Base-by-base conservation (phyloP, 805 yeast genomes). In the Saccharomycopsis amapae region DNA sequence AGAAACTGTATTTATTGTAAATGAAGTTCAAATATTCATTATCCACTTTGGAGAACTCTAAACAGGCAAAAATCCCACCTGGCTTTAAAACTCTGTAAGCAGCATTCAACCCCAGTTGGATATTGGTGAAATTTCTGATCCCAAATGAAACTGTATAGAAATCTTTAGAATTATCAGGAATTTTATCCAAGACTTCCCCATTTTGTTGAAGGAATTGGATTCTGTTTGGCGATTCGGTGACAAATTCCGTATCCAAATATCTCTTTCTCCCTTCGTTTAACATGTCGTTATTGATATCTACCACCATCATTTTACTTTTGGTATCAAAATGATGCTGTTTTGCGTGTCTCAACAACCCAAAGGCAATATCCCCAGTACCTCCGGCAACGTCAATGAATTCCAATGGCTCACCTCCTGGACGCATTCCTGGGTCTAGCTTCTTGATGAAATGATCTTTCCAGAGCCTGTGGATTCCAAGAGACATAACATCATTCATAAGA, bases 291-390 rank as follows among this genome's bases (percentile, higher is more conserved):
- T 93, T 93, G 65, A 93, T 93, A 64, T 93, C 98, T 3, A 87
- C 94, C 40, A 93, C 78, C 6, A 89, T 86, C 93, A 93, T 93
- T 22, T 80, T 78, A 28, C 87, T 78, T 51, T 71, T 69, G 32
- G 64, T 72, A 65, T 93, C 98, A 47, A 83, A 81, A 60, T 79
- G 86, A 52, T 79, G 76, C 33, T 70, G 65, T 53, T 81, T 79
- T 7, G 97, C 97, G 64, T 93, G 96, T 58, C 88, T 96, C 51
- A 93, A 70, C 52, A 93, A 73, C 2, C 98, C 94, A 65, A 87
- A 87, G 1, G 98, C 98, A 64, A 93, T 90, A 60, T 93, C 98
- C 39, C 98, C 98, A 9, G 97, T 87, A 20, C 98, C 98, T 49
- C 98, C 98, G 23, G 98, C 98, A 47, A 93, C 97, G 64, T 93